Evolutionary conservation across 1,284 basidiomycete species (phyloP), one percentile per base, ranked within the genome.

Genomic region (Tremellales sp.): DNA sequence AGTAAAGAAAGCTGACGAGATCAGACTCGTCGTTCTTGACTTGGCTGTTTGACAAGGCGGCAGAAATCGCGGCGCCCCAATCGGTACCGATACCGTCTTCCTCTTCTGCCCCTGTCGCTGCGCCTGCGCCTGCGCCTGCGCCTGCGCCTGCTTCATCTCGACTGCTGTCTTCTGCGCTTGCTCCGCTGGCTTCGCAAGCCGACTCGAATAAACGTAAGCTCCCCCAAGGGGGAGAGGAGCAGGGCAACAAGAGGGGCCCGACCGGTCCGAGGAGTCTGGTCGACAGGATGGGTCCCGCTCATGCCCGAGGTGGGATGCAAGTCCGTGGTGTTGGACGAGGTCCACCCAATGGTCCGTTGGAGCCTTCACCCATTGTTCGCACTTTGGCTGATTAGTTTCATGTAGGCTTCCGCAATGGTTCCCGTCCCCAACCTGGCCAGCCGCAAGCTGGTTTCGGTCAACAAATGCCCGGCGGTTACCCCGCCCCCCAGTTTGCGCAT

Each of bases 21-120:
- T 57, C 52, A 40, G 65, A 67, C 39, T 34, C 57, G 8, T 51
- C 54, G 3, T 71, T 71, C 52, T 54, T 71, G 27, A 63, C 66
- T 34, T 71, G 68, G 68, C 53, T 71, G 10, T 71, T 68, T 47
- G 43, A 48, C 29, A 50, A 22, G 9, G 57, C 62, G 5, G 29
- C 41, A 33, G 49, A 52, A 6, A 49, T 59, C 33, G 43, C 57
- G 12, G 41, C 37, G 1, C 38, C 54, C 3, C 34, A 47, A 8
- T 8, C 59, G 13, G 29, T 39, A 22, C 45, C 54, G 1, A 19
- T 59, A 1, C 25, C 47, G 18, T 22, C 48, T 37, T 26, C 45
- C n/a, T 4, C 44, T 12, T 43, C 37, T 19, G 18, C 44, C 14
- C 42, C 32, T 19, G 40, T 43, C 13, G 40, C 45, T 18, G 38